These are phyloP conservation scores for Cytospora paraplurivora DNA, from an alignment of 2,329 filamentous ascomycete species.

Conservation along the genomic window DNA sequence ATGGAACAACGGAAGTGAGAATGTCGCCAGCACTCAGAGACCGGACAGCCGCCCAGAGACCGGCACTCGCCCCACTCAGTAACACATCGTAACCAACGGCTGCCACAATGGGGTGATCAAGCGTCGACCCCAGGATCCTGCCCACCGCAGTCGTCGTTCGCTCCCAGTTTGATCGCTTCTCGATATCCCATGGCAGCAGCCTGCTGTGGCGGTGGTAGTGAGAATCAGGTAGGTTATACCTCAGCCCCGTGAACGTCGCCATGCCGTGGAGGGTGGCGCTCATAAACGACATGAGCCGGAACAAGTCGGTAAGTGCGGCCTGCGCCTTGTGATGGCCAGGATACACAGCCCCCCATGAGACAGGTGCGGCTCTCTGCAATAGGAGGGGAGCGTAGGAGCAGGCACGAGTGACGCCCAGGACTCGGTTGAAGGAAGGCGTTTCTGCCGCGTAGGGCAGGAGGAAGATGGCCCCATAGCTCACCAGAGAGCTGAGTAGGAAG, in stretches of 20 bases:
- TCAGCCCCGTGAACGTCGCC: constrained; percentile 45
- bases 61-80: constrained; percentile 54
- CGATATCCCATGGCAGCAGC: constrained; percentile 48
- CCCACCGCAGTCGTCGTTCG: constrained; percentile 48
- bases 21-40: constrained; percentile 54
- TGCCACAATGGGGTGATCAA: constrained; percentile 60
- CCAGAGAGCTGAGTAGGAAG: constrained; percentile 38
- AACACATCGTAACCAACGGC: constrained; percentile 61
- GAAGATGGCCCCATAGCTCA: constrained; percentile 42
- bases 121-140: constrained; percentile 51
- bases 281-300: constrained; percentile 48
- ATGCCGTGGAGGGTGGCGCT: constrained; percentile 50
- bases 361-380: constrained; percentile 50
- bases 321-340: constrained; percentile 43
- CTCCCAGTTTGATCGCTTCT: constrained; percentile 47
- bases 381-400: constrained; percentile 50
- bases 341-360: constrained; percentile 51
- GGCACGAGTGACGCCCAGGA: constrained; percentile 38
- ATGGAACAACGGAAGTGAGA: constrained; percentile 42
- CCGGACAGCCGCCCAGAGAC: constrained; percentile 59
- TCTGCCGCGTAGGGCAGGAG: constrained; percentile 45
- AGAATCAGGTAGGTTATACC: constrained; percentile 50
- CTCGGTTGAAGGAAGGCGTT: constrained; percentile 43
- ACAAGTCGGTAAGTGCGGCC: constrained; percentile 48
- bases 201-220: constrained; percentile 52